These are phyloP conservation scores for Psilocybe azurescens DNA, from an alignment of 768 basidiomycete genomes.

Conservation along the genomic window DNA sequence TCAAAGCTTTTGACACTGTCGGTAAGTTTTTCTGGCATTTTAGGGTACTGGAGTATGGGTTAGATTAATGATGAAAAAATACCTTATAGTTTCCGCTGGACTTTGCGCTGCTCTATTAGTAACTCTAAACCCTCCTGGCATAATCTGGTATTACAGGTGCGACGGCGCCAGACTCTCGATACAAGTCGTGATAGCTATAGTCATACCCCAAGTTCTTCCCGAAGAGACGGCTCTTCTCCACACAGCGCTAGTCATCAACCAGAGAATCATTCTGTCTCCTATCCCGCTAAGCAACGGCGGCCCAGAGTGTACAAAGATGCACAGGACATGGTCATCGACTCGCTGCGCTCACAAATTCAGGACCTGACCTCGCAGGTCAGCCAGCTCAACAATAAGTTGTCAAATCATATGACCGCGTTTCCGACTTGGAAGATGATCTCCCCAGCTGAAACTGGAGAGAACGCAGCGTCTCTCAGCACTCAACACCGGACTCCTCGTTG, in stretches of 20 bases:
- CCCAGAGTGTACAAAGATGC: conserved; percentile 58
- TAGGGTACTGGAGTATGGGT: no score
- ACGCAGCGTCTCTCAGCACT: conserved; percentile 88
- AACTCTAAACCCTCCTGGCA: background rate
- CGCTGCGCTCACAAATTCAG: conserved; percentile 80
- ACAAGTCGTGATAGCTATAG: background rate
- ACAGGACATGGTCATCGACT: conserved; percentile 81
- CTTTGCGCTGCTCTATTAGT: no score
- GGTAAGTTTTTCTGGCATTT: no score
- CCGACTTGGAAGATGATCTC: conserved; percentile 90
- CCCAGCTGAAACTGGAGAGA: conserved; percentile 85
- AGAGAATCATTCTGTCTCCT: conserved; percentile 6
- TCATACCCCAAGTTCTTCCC: conserved; percentile 20
- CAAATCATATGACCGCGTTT: conserved; percentile 87
- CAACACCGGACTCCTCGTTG: conserved; percentile 91
- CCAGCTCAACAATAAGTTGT: conserved; percentile 92
- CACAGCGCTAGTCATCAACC: conserved; percentile 1
- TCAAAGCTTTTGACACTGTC: no score
- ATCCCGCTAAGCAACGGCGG: conserved; percentile 20
- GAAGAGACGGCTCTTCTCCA: conserved; percentile 9
- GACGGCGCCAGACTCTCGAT: background rate
- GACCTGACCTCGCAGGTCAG: conserved; percentile 91
- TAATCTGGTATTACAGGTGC: background rate
- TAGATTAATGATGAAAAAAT: no score
- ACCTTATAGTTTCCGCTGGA: background rate